Evolutionary conservation across 257 asterid species (phyloP).

Genomic region (Nicotiana otophora): DNA sequence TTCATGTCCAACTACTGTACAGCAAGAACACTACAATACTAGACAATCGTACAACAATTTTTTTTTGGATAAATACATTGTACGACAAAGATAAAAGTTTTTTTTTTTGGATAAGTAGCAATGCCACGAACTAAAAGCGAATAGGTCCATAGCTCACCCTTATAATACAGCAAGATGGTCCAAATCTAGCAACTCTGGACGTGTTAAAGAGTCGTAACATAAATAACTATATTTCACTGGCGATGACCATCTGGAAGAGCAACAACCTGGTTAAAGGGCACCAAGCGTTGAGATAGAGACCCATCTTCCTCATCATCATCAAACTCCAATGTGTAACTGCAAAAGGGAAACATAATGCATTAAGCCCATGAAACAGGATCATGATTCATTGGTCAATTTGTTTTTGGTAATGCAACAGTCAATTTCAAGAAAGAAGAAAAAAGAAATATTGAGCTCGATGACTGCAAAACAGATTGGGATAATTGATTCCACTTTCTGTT

Average conservation of each 20-base stretch:
- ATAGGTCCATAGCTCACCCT: neutral
- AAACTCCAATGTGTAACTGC: slow-evolving; percentile 80
- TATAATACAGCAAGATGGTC: neutral
- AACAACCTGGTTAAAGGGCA: slow-evolving; percentile 86
- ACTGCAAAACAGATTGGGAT: neutral
- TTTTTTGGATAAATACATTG: neutral
- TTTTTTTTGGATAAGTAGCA: neutral
- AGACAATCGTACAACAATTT: neutral
- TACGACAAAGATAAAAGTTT: neutral
- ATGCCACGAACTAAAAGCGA: neutral
- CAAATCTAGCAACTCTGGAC: neutral
- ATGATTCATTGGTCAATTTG: neutral
- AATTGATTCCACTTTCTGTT: neutral
- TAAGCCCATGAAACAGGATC: neutral
- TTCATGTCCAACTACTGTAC: slow-evolving; percentile 4
- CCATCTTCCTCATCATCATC: slow-evolving; percentile 98
- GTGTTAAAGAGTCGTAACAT: neutral
- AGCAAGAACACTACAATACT: neutral
- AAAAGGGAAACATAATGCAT: slow-evolving; percentile 7
- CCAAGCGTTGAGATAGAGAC: slow-evolving; percentile 64
- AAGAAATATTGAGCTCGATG: neutral
- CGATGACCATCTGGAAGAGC: slow-evolving; percentile 80
- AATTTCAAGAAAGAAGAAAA: neutral
- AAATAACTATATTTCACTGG: slow-evolving; percentile 39
- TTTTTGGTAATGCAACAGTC: neutral